Evolutionary conservation across 345 rosid species (phyloP).

Genomic region (Salix udensis): DNA sequence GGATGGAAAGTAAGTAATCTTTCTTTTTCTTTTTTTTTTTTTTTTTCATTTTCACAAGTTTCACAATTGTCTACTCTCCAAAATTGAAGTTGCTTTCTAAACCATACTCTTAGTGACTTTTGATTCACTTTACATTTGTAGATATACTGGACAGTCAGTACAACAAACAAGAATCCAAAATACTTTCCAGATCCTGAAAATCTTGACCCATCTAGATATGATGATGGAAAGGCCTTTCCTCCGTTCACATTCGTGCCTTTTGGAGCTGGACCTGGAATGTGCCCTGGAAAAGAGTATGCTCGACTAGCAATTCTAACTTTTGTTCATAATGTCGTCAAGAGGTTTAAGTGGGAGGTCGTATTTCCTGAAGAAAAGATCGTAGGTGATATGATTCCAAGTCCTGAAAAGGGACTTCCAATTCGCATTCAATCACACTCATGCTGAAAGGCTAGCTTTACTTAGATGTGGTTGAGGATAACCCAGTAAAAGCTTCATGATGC

Average conservation of each 20-base stretch:
- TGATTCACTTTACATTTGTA: neutral
- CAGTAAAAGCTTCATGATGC: no score
- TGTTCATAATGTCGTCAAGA: conserved; percentile 36
- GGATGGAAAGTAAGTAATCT: conserved; percentile 42
- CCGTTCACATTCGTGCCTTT: conserved; percentile 43
- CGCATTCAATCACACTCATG: conserved; percentile 22
- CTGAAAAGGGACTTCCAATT: conserved; percentile 42
- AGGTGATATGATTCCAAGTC: conserved; percentile 50
- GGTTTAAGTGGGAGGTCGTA: conserved; percentile 34
- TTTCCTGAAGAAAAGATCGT: conserved; percentile 24
- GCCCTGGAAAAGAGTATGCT: conserved; percentile 52
- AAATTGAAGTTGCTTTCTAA: neutral
- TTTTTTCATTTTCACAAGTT: no score
- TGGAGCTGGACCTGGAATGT: conserved; percentile 45
- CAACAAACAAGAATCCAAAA: conserved; percentile 39
- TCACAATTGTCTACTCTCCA: no score
- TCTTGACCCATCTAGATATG: conserved; percentile 41
- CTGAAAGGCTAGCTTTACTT: neutral
- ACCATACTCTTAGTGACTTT: neutral
- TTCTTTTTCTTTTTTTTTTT: no score
- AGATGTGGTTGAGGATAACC: no score
- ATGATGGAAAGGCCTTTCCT: conserved; percentile 24
- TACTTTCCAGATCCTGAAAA: conserved; percentile 37
- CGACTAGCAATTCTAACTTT: conserved; percentile 38
- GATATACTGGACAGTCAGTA: conserved; percentile 49